Base-by-base conservation (phyloP, 495 filamentous ascomycete genomes). In the Lophium mytilinum region DNA sequence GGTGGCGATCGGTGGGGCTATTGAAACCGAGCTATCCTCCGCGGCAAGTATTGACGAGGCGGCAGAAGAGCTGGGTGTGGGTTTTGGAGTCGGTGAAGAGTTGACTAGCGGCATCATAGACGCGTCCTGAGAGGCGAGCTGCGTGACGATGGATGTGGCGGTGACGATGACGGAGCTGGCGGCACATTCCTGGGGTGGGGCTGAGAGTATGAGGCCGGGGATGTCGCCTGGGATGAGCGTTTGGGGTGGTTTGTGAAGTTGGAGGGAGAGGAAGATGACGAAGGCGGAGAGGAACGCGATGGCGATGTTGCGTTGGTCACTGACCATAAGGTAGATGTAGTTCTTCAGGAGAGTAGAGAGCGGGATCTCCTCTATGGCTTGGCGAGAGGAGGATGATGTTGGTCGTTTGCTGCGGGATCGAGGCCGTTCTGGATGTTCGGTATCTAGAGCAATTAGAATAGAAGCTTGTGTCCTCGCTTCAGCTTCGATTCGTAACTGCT, bases 231-330 rank as follows among this genome's bases (percentile, higher is more conserved):
- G 11, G n/a, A 39, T 5, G 8, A 45, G 33, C 3, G 41, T 1
- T 21, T 11, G 8, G 12, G 9, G 30, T 15, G 15, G 17, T 9
- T 54, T 24, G 41, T 47, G 47, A 19, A 58, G 47, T 36, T 55
- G 40, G 34, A 43, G 55, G 10, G 54, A 36, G 21, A 64, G 58
- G 42, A 56, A 64, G 14, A 53, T 34, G 10, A 62, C 59, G 35
- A 66, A 42, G 15, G 34, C 42, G 21, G 46, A 40, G 24, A 92
- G 75, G 3, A 84, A 54, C 1, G 78, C 71, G 45, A 94, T 85
- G 4, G 78, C 75, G 1, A 92, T 71, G 63, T 94, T 94, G 61
- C 83, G 81, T 47, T 75, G 75, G 65, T 95, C 89, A 39, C 77
- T 75, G 36, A 85, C 76, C 9, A 86, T 72, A 1, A 90, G 79